Evolutionary conservation across 331 rosid genomes (phyloP), one percentile per base, ranked within the genome.

Genomic region (Erythrophleum ivorense): DNA sequence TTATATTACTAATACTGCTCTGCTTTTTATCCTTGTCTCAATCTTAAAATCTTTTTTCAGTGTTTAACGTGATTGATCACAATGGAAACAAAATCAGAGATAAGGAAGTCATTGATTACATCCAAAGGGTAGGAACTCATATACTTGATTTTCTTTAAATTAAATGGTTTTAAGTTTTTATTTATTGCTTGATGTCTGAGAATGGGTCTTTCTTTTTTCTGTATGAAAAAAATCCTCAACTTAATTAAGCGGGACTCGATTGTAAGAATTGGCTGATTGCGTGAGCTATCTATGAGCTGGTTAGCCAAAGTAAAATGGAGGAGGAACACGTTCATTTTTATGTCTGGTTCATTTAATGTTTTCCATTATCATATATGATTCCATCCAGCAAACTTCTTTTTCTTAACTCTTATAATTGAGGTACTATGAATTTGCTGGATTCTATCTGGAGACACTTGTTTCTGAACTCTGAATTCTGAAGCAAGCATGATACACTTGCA

Each of bases 11-110:
- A 29, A 34, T 40, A 45, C 52, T 34, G 38, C 48, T 53, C 71
- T 70, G 45, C 55, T 75, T 46, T 77, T 85, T 40, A 85, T 54
- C 64, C n/a, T 36, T 52, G 19, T 52, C 7, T 81, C 33, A 11
- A 57, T 73, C 75, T 33, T 50, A 21, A 69, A 45, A 69, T 67
- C 24, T 34, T 36, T 33, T 81, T 85, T 90, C 98, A 95, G 98
- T 95, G 74, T 95, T 95, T 73, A 88, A 95, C 49, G 97, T 95
- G 85, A 85, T 88, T 72, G 94, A 89, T 76, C 88, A 33, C 6
- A 91, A 91, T 66, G 99, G 98, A 72, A 86, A 83, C 84, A 95
- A 95, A 79, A 91, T 95, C 84, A 88, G 91, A 88, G 99, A 95
- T 64, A 87, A 85, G 86, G 98, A 93, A 86, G 87, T 93, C 76